These are phyloP conservation scores for Pugionium dolabratum DNA, from an alignment of 345 rosid species.

Conservation along the genomic window DNA sequence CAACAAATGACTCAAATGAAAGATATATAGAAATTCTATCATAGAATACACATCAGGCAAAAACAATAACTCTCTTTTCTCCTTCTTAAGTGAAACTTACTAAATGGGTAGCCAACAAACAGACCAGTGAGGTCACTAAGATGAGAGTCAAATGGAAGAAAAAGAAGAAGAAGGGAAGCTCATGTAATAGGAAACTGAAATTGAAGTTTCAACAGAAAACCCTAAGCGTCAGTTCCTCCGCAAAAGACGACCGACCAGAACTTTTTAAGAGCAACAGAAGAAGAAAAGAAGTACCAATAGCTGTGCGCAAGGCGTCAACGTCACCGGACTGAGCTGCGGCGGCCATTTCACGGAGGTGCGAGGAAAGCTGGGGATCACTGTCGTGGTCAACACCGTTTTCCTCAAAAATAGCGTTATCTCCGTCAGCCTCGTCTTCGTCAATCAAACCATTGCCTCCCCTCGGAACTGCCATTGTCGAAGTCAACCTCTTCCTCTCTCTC, in stretches of 20 bases:
- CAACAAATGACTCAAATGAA: slow-evolving; percentile 7
- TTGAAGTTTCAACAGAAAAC: background rate
- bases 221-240: slow-evolving; percentile 3
- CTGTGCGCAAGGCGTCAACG: slow-evolving; percentile 65
- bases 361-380: slow-evolving; percentile 58
- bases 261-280: background rate
- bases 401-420: background rate
- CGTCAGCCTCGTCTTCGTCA: slow-evolving; percentile 78
- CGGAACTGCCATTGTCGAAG: slow-evolving; percentile 71
- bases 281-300: slow-evolving; percentile 54
- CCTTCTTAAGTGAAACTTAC: background rate
- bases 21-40: too few relatives aligned
- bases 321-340: slow-evolving; percentile 68
- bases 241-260: background rate
- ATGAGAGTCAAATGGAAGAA: background rate
- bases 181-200: background rate
- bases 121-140: background rate
- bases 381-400: slow-evolving; percentile 40
- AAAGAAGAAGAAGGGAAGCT: slow-evolving; percentile 1
- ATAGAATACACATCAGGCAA: background rate
- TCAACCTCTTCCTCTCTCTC: slow-evolving; percentile 5
- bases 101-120: background rate
- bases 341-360: slow-evolving; percentile 71
- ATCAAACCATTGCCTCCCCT: slow-evolving; percentile 59
- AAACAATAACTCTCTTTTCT: background rate